These are phyloP conservation scores for Moesziomyces parantarcticus DNA, from an alignment of 1,284 basidiomycete genomes.

Conservation along the genomic window DNA sequence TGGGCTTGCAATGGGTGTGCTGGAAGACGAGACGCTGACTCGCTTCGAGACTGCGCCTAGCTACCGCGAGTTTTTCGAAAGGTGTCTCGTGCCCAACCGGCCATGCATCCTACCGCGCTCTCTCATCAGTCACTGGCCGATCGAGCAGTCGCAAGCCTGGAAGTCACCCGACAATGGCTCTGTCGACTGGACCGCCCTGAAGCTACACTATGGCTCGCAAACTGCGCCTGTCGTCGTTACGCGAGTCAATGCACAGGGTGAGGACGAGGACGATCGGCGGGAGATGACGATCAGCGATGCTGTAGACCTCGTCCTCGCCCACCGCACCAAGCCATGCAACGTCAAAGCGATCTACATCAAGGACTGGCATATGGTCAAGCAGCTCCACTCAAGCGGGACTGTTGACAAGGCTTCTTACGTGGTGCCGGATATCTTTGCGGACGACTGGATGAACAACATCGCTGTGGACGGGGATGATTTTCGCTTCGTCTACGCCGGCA, in stretches of 20 bases:
- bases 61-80: slow-evolving; percentile 44
- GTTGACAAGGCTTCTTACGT: slow-evolving; percentile 67
- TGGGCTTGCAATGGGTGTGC: not conserved
- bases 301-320: slow-evolving; percentile 24
- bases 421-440: slow-evolving; percentile 70
- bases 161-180: not conserved
- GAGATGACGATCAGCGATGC: slow-evolving; percentile 40
- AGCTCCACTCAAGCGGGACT: slow-evolving; percentile 42
- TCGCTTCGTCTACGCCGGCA: slow-evolving; percentile 63
- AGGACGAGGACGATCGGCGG: slow-evolving; percentile 16
- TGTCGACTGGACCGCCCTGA: slow-evolving; percentile 38
- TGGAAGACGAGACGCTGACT: slow-evolving; percentile 7
- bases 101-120: slow-evolving; percentile 48
- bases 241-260: not conserved
- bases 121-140: slow-evolving; percentile 32
- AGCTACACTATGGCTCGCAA: slow-evolving; percentile 32
- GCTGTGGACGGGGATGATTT: slow-evolving; percentile 69
- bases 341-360: slow-evolving; percentile 71
- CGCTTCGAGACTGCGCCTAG: slow-evolving; percentile 24
- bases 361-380: slow-evolving; percentile 72
- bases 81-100: slow-evolving; percentile 40
- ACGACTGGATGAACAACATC: slow-evolving; percentile 71
- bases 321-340: not conserved
- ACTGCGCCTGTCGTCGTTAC: slow-evolving; percentile 37
- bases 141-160: slow-evolving; percentile 4